Conservation (phyloP, 805 yeast species). For the Candida ovalis region DNA sequence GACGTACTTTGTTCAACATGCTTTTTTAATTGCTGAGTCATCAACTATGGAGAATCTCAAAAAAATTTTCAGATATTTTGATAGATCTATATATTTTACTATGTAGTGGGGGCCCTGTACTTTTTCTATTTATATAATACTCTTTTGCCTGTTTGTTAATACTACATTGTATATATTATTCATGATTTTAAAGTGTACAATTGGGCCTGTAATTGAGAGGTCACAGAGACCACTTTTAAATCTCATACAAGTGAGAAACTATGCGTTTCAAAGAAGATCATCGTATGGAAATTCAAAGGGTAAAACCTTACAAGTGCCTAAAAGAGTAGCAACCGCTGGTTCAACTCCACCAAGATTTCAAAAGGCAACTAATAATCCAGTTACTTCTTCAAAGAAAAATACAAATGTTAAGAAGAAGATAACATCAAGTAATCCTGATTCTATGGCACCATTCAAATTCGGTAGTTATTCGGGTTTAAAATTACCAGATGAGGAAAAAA, state of each 20-base stretch:
- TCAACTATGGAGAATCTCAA: neutral
- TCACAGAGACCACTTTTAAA: neutral
- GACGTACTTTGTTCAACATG: no score
- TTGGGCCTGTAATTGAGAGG: neutral
- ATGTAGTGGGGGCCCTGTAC: no score
- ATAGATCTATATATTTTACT: no score
- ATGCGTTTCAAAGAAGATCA: constrained; percentile 1
- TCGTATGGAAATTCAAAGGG: constrained; percentile 4
- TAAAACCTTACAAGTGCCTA: constrained; percentile 17
- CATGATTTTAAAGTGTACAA: neutral
- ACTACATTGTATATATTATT: neutral
- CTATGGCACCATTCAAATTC: constrained; percentile 34
- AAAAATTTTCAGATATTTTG: neutral
- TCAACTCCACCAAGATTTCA: neutral
- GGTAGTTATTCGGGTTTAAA: constrained; percentile 49
- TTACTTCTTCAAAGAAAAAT: neutral
- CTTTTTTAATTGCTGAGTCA: neutral
- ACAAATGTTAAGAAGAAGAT: neutral
- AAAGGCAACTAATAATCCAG: neutral
- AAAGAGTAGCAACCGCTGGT: no score
- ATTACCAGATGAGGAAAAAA: constrained; percentile 33
- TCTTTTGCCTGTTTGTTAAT: no score
- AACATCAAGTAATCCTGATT: constrained; percentile 6
- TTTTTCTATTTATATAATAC: no score
- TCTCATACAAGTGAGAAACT: neutral